A percentile compares a stretch with the other conserved stretches of the same genome.
Conservation (phyloP, 148 eudicot genomes). For the Rhododendron molle region DNA sequence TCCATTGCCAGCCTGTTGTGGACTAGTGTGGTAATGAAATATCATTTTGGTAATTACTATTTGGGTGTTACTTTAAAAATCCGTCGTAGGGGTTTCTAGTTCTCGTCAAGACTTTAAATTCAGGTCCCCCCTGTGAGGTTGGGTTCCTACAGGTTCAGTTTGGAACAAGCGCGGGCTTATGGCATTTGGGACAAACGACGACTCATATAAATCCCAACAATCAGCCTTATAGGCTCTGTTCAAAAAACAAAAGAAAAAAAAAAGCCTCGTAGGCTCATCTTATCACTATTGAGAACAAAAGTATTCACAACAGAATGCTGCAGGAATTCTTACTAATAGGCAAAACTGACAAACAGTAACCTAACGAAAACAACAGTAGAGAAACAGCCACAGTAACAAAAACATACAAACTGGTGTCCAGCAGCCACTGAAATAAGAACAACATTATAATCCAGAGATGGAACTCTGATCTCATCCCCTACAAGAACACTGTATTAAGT, state of each 20-base stretch:
- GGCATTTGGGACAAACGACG: background rate
- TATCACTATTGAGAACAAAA: background rate
- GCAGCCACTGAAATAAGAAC: background rate
- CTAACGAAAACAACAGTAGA: background rate
- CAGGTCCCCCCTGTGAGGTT: background rate
- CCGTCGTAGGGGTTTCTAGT: background rate
- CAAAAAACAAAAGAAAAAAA: too few relatives aligned
- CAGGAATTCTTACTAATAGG: background rate
- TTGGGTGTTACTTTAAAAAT: background rate
- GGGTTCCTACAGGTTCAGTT: background rate
- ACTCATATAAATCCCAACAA: background rate
- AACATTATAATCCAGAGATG: background rate
- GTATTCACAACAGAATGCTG: background rate
- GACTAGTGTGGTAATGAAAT: background rate
- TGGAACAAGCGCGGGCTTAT: background rate
- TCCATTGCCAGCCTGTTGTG: slow-evolving; percentile 1
- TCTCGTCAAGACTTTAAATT: background rate
- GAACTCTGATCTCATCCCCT: background rate
- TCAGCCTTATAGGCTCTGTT: background rate
- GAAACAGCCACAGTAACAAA: background rate
- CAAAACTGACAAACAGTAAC: too few relatives aligned
- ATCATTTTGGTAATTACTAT: background rate
- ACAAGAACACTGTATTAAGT: background rate
- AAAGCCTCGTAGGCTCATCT: background rate
- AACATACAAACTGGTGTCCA: background rate